Conservation (phyloP, 83 land plant genomes). For the Larix sibirica region DNA sequence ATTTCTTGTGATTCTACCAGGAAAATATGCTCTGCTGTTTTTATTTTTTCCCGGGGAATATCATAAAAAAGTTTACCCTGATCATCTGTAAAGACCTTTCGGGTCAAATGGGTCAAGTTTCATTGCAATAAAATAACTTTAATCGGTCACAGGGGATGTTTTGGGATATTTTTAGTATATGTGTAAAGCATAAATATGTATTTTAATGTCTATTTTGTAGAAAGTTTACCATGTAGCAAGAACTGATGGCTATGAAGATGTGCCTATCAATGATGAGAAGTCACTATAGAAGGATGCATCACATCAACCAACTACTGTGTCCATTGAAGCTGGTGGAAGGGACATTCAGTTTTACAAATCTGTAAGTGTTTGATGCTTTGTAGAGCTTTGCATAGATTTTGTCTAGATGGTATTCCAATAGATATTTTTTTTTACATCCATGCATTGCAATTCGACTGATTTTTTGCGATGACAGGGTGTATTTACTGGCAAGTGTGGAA, state of each 20-base stretch:
- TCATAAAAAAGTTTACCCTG: no score
- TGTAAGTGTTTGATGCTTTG: no score
- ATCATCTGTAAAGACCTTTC: no score
- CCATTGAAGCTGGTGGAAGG: slow-evolving; percentile 63
- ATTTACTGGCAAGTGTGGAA: slow-evolving; percentile 44
- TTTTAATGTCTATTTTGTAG: slow-evolving; percentile 12
- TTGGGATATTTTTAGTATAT: no score
- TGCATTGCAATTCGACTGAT: not conserved
- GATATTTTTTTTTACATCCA: no score
- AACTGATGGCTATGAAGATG: slow-evolving; percentile 49
- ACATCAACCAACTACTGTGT: slow-evolving; percentile 62
- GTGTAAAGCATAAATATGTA: no score
- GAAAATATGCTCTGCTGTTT: not conserved
- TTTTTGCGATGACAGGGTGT: slow-evolving; percentile 27
- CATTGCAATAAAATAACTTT: no score
- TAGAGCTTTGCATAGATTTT: no score
- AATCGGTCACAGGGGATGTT: no score
- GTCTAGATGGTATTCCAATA: no score
- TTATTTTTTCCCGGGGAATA: not conserved
- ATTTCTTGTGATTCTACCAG: not conserved
- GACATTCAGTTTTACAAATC: slow-evolving; percentile 49
- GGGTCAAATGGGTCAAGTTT: no score
- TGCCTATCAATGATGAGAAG: slow-evolving; percentile 45
- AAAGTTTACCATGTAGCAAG: slow-evolving; percentile 39
- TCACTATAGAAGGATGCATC: slow-evolving; percentile 61